Base-by-base conservation (phyloP, 2,329 filamentous ascomycete species). In the Teratosphaeria destructans region DNA sequence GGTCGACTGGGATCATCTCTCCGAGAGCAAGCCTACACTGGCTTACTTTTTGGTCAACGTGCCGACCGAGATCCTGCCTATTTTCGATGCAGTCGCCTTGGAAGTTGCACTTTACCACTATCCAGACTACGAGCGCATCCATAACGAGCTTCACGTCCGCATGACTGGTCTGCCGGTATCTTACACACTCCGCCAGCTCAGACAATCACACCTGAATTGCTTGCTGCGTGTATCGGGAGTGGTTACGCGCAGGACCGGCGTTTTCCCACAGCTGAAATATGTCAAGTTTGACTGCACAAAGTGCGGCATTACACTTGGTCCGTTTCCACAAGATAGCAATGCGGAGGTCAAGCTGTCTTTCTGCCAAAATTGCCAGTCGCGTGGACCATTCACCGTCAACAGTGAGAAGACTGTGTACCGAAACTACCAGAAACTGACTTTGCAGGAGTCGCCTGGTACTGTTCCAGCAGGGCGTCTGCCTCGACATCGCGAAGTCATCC, bases 201-300 rank as follows among this genome's bases (percentile, higher is more conserved):
- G 94, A 62, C 94, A 99, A 76, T 90, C 88, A 3, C 95, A 99
- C 71, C 82, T 99, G 61, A 99, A 99, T 80, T 96, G 92, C 69
- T 81, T 99, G 52, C 89, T 99, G 47, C 87, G 93, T 57, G 94
- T 99, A 58, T 92, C 88, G 67, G 94, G 94, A 66, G 94, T 99
- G 4, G 94, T 99, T 32, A 99, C 94, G 37, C 86, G 94, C 64
- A 85, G 94, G 66, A 95, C 87, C 29, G 94, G 94, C 59, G 95
- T 99, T 55, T 99, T 99, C 73, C 94, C 94, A 3, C 94, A 99
- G 77, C 80, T 99, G 62, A 97, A 97, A 75, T 96, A 97, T 74
- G 90, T 99, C 77, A 96, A 96, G 77, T 97, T 99, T 71, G 90
- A 96, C 77, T 99, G 94, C 76, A 85, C 81, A 60, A 99, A 96